Conservation (phyloP, 495 filamentous ascomycete genomes). For the Podospora appendiculata region DNA sequence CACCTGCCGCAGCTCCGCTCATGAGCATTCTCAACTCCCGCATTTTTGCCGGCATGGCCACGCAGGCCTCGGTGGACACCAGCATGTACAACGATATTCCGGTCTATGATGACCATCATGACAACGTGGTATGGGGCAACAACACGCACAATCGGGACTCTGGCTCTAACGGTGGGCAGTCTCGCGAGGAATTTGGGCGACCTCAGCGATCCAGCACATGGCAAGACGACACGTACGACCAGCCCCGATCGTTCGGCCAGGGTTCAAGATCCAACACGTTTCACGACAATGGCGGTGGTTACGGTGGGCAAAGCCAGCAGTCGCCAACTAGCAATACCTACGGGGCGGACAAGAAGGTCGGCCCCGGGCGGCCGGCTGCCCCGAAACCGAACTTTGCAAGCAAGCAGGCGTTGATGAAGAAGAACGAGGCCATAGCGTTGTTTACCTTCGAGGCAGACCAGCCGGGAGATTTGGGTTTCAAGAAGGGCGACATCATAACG, state of each 20-base stretch:
- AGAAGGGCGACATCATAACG: constrained; percentile 97
- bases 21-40: constrained; percentile 77
- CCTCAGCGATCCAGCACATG: constrained; percentile 72
- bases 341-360: constrained; percentile 29
- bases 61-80: constrained; percentile 39
- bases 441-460: constrained; percentile 94
- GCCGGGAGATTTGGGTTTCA: constrained; percentile 86
- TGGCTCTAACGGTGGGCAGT: constrained; percentile 47
- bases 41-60: constrained; percentile 62
- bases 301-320: constrained; percentile 23
- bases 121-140: constrained; percentile 91
- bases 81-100: constrained; percentile 93
- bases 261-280: constrained; percentile 40
- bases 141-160: constrained; percentile 48
- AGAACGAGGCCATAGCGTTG: constrained; percentile 81
- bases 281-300: constrained; percentile 20
- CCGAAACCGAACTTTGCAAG: constrained; percentile 76
- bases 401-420: constrained; percentile 57
- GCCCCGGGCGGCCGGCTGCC: constrained; percentile 64
- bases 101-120: constrained; percentile 80
- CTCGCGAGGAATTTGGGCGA: constrained; percentile 25
- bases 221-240: constrained; percentile 85
- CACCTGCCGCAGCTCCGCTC: constrained; percentile 74
- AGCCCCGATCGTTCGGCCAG: constrained; percentile 38
- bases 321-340: background rate